Conservation (phyloP, 345 rosid genomes). For the Arabis hirsuta region DNA sequence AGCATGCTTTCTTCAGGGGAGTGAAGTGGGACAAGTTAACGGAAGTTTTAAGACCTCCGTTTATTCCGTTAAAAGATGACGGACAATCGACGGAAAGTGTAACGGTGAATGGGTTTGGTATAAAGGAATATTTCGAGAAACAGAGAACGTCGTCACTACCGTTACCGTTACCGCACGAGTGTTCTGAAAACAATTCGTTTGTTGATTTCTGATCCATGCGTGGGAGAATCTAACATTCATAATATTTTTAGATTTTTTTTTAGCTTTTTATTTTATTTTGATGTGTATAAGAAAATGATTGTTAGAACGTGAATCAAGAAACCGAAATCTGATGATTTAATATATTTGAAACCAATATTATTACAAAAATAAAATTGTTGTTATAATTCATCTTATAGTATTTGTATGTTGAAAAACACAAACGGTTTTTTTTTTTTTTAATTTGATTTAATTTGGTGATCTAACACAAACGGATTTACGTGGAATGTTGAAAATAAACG, state of each 20-base stretch:
- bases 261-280: slow-evolving; percentile 36
- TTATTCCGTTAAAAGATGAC: slow-evolving; percentile 67
- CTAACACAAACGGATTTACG: too few species aligned
- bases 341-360: neutral
- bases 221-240: slow-evolving; percentile 36
- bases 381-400: neutral
- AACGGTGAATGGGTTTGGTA: slow-evolving; percentile 39
- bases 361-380: neutral
- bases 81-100: slow-evolving; percentile 40
- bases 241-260: neutral
- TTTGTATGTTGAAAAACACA: too few species aligned
- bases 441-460: too few species aligned
- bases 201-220: slow-evolving; percentile 55
- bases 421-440: too few species aligned
- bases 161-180: slow-evolving; percentile 46
- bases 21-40: slow-evolving; percentile 79
- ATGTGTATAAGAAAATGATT: slow-evolving; percentile 29
- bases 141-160: slow-evolving; percentile 49
- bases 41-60: slow-evolving; percentile 83
- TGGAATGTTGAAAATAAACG: too few species aligned
- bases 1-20: slow-evolving; percentile 75
- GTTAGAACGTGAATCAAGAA: slow-evolving; percentile 32
- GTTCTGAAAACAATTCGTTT: slow-evolving; percentile 46
- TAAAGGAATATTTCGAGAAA: slow-evolving; percentile 53
- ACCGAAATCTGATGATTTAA: neutral